phyloP scores from a whole-genome alignment of 176 grass and related monocot genomes.

The Carex littledalei region DNA sequence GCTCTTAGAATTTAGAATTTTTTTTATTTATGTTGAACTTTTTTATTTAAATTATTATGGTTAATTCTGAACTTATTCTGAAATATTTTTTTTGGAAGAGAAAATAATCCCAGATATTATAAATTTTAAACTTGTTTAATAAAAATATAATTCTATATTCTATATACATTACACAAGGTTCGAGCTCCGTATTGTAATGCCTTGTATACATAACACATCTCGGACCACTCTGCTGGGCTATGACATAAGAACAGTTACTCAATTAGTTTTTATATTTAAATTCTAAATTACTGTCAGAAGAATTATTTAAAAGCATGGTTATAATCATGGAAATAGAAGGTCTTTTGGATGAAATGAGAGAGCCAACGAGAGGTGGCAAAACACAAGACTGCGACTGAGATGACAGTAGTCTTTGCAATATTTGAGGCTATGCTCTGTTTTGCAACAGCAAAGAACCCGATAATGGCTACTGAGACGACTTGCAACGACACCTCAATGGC shows the following conservation, averaged over 20 bases:
- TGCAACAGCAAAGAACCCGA: conserved; percentile 48
- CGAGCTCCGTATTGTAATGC: neutral
- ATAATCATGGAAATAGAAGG: conserved; percentile 89
- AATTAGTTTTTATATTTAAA: neutral
- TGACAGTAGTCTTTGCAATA: conserved; percentile 21
- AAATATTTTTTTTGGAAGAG: no score
- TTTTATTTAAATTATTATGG: no score
- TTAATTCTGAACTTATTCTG: no score
- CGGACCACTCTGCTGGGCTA: neutral
- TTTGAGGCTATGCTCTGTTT: conserved; percentile 33
- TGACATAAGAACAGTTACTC: neutral
- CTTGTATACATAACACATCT: neutral
- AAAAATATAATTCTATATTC: neutral
- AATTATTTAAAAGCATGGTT: conserved; percentile 70
- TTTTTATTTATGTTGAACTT: no score
- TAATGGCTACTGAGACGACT: conserved; percentile 32
- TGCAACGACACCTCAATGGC: conserved; percentile 52
- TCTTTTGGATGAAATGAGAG: conserved; percentile 63
- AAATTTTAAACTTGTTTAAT: no score
- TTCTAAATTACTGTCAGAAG: neutral
- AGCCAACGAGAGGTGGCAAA: conserved; percentile 65
- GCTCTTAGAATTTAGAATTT: no score
- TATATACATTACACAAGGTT: neutral
- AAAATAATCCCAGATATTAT: no score
- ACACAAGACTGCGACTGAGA: conserved; percentile 44